Base-by-base conservation (phyloP, 192 early-diverging fungal genomes). In the Phlyctochytrium bullatum region DNA sequence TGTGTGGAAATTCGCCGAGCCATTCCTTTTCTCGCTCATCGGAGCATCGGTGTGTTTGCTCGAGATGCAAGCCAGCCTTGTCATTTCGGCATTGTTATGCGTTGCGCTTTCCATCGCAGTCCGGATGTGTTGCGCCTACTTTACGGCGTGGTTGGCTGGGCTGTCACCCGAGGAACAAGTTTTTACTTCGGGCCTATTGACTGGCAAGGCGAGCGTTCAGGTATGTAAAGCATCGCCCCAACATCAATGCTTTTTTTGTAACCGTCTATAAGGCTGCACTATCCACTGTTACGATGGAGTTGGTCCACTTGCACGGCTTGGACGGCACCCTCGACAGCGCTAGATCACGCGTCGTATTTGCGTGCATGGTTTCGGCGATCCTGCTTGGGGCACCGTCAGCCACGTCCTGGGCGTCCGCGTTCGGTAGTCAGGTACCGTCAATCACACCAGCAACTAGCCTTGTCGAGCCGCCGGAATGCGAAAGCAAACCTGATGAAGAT, bases 151-250 rank as follows among this genome's bases (percentile, higher is more conserved):
- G 29, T 1, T 31, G 10, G 68, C 69, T 14, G 71, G 66, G 3
- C 65, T 77, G 16, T 36, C 47, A 17, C 58, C 54, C n/a, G 76
- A 73, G 25, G 76, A 77, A 52, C 57, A 64, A 33, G 56, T 73
- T n/a, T 77, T 77, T 59, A 62, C 71, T 0, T 66, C 66, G 50
- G 76, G 76, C 17, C 30, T 73, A 2, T 71, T 67, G 76, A 66
- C 72, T 17, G 76, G 76, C 25, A 77, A 77, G 62, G 76, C 72
- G 14, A 77, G 76, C 62, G 68, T 77, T 34, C 76, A 77, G 61
- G 75, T 77, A 29, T 24, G 25, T 25, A 57, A 10, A 25, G n/a
- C 10, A 10, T 50, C 40, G 10, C 54, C 25, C 27, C 10, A 50
- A n/a, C n/a, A n/a, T n/a, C n/a, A n/a, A 50, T 50, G n/a, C 10